Conservation (phyloP, 306 rosid genomes). For the Hippophae tibetana region DNA sequence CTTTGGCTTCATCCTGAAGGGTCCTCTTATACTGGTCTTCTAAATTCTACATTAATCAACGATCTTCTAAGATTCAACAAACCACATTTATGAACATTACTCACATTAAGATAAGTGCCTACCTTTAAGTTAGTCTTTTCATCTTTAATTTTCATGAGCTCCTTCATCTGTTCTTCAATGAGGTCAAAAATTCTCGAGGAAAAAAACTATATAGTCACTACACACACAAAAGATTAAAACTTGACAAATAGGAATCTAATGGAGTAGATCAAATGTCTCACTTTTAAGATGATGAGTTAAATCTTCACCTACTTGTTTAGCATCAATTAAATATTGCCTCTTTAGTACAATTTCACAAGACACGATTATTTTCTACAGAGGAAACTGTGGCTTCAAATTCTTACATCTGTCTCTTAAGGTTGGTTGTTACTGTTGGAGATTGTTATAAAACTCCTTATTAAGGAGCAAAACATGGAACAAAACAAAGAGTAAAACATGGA, state of each 20-base stretch:
- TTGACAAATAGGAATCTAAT: conserved; percentile 16
- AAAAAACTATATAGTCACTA: conserved; percentile 25
- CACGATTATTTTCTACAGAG: conserved; percentile 54
- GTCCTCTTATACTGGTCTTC: conserved; percentile 73
- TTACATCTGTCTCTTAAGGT: conserved; percentile 86
- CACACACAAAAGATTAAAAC: conserved; percentile 16
- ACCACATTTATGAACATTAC: conserved; percentile 15
- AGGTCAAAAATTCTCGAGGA: conserved; percentile 56
- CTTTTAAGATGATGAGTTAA: conserved; percentile 64
- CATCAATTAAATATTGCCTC: conserved; percentile 60
- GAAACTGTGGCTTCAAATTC: conserved; percentile 77
- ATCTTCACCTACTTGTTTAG: conserved; percentile 60
- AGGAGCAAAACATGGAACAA: no score
- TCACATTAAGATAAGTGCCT: conserved; percentile 17
- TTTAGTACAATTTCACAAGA: conserved; percentile 54
- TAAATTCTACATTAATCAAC: conserved; percentile 47
- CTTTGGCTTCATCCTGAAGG: conserved; percentile 92
- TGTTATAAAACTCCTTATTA: no score
- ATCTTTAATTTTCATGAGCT: conserved; percentile 57
- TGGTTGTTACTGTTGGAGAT: no score
- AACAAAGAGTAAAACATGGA: no score
- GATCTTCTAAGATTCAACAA: conserved; percentile 21
- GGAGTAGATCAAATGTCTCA: conserved; percentile 32
- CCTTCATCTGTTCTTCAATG: conserved; percentile 39
- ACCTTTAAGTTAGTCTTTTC: conserved; percentile 84